Evolutionary conservation across 768 basidiomycete genomes (phyloP), one percentile per base, ranked within the genome.

Genomic region (Lactarius trivialis): DNA sequence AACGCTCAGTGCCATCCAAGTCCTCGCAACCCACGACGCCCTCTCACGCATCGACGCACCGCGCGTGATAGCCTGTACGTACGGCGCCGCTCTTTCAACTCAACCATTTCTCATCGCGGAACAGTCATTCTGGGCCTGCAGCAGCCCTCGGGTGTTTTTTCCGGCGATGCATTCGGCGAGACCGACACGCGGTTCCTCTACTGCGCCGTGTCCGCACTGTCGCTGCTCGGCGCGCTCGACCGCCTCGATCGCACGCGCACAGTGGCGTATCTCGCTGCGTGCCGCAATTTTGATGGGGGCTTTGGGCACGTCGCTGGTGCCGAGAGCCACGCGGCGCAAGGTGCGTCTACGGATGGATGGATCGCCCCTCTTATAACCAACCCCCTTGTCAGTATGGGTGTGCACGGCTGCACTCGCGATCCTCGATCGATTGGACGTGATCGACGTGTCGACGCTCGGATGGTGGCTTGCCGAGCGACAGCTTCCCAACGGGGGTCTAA

Each of bases 401-500:
- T 97, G 93, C 69, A 82, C 89, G 0, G 94, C 86, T 0, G 83
- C 94, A 0, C 78, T 98, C 11, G 88, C 94, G 7, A 93, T 99
- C 34, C 79, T 98, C 15, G 90, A 92, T 72, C 74, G 85, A 52
- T 75, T 98, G 15, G 90, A 97, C 68, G 79, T 80, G 33, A 81
- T 96, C 4, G 93, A 98, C 69, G 71, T 77, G 2, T 82, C 90
- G n/a, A 89, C 84, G 32, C 76, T 98, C 1, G 88, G 79, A 2
- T 95, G 92, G 88, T 98, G 97, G 97, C 75, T 99, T 3, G 82
- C 90, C 7, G 97, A 98, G 70, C 80, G 97, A 7, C 97, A 99
- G 71, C 78, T 97, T 14, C 89, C 94, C 0, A 93, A 83, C 68
- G 97, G 97, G 8, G 97, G 97, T 0, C 76, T 99, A 62, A 98